Percentiles rank a stretch among this genome's conserved stretches.
These are phyloP conservation scores for Penicillium waksmanii DNA, from an alignment of 495 filamentous ascomycete genomes.

Conservation along the genomic window DNA sequence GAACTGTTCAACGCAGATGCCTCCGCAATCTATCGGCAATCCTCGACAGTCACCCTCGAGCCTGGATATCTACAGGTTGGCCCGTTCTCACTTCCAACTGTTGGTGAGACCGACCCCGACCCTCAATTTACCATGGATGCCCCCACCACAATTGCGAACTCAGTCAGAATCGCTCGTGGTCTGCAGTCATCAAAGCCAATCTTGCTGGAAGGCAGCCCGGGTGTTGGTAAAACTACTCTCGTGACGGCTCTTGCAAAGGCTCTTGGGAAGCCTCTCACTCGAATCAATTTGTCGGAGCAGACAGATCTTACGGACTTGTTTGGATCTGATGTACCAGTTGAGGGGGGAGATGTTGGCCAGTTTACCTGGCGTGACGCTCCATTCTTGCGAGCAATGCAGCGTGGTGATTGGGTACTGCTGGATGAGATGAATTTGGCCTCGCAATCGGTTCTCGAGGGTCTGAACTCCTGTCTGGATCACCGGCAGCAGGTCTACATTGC, in stretches of 20 bases:
- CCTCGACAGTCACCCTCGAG: constrained; percentile 52
- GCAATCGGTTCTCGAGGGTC: constrained; percentile 92
- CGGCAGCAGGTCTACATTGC: constrained; percentile 94
- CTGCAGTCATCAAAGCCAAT: constrained; percentile 88
- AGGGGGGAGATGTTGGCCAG: constrained; percentile 81
- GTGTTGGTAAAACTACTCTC: constrained; percentile 96
- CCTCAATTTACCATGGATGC: constrained; percentile 78
- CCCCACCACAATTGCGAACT: constrained; percentile 86
- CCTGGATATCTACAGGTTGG: constrained; percentile 63
- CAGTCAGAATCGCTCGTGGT: constrained; percentile 88
- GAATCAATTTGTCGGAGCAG: constrained; percentile 97
- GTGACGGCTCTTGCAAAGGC: constrained; percentile 80
- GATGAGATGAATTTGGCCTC: constrained; percentile 99
- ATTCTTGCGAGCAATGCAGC: constrained; percentile 94
- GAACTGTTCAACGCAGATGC: constrained; percentile 67
- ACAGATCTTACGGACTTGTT: constrained; percentile 97
- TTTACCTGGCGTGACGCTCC: constrained; percentile 96
- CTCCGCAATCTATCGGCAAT: constrained; percentile 60
- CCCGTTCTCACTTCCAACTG: constrained; percentile 67
- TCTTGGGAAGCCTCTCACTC: constrained; percentile 77
- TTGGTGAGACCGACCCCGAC: constrained; percentile 50
- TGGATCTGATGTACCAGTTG: constrained; percentile 93
- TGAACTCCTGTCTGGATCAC: constrained; percentile 97
- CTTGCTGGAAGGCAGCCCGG: constrained; percentile 91
- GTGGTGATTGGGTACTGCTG: constrained; percentile 91